Evolutionary conservation across 345 rosid genomes (phyloP).

Genomic region (Syzygium aqueum): DNA sequence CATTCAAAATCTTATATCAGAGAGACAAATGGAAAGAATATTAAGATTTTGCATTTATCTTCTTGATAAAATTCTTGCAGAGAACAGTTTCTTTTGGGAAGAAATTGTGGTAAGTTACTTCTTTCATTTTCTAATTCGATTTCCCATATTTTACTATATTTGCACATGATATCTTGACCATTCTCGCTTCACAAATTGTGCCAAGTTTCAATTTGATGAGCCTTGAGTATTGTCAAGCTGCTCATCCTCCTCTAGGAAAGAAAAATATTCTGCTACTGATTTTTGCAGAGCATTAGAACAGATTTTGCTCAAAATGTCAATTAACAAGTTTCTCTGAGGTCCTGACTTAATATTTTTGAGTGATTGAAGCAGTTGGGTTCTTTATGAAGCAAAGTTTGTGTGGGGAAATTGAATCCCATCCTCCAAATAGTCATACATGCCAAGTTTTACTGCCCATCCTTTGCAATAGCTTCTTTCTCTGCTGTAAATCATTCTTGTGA

Average conservation of each 20-base stretch:
- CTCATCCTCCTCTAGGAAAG: background rate
- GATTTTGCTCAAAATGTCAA: background rate
- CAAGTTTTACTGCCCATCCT: background rate
- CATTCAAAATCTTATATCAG: conserved; percentile 17
- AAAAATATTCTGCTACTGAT: background rate
- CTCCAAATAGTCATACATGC: background rate
- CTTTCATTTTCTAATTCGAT: background rate
- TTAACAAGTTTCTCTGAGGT: background rate
- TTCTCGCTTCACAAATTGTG: background rate
- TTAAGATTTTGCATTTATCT: conserved; percentile 65
- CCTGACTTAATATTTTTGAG: background rate
- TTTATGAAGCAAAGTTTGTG: background rate
- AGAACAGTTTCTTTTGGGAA: conserved; percentile 59
- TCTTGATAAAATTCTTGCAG: conserved; percentile 50
- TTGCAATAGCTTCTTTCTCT: background rate
- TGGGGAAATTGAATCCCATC: background rate
- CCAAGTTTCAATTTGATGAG: background rate
- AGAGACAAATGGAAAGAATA: conserved; percentile 31
- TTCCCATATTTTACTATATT: background rate
- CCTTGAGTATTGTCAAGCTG: background rate
- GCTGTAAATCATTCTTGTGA: background rate
- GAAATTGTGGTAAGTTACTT: conserved; percentile 48
- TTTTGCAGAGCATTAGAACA: background rate
- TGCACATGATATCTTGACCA: background rate
- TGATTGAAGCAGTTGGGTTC: background rate